Evolutionary conservation across 1,284 basidiomycete genomes (phyloP).

Genomic region (Coriolopsis trogii): DNA sequence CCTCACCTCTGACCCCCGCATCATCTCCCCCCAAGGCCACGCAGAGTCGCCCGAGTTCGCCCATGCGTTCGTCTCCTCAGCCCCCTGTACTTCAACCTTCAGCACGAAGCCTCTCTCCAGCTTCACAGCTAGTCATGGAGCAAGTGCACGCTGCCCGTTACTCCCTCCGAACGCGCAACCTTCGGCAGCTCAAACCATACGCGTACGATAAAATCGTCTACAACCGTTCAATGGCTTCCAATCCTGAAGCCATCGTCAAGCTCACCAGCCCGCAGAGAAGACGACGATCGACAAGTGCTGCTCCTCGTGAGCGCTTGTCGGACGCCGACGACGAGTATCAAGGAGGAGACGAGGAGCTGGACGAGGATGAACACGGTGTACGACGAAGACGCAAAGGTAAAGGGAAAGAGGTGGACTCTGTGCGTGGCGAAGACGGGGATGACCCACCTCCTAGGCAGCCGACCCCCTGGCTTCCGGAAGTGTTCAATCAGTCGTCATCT

Average conservation of each 20-base stretch:
- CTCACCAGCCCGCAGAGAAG: slow-evolving; percentile 22
- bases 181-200: slow-evolving; percentile 30
- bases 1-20: slow-evolving; percentile 20
- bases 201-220: slow-evolving; percentile 29
- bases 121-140: slow-evolving; percentile 1
- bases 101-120: background rate
- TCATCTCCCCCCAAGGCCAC: slow-evolving; percentile 7
- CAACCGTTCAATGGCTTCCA: slow-evolving; percentile 28
- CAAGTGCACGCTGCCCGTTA: slow-evolving; percentile 24
- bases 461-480: slow-evolving; percentile 4
- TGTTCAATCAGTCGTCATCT: slow-evolving; percentile 17
- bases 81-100: background rate
- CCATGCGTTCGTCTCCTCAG: background rate
- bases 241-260: slow-evolving; percentile 33
- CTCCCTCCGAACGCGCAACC: slow-evolving; percentile 28
- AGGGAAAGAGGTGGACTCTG: background rate
- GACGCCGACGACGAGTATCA: slow-evolving; percentile 21
- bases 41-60: background rate
- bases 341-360: slow-evolving; percentile 5
- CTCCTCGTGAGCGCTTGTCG: slow-evolving; percentile 8
- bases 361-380: slow-evolving; percentile 14
- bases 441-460: background rate
- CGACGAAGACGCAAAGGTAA: slow-evolving; percentile 14
- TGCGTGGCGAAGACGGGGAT: background rate
- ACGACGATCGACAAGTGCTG: slow-evolving; percentile 11